Evolutionary conservation across 495 filamentous ascomycete genomes (phyloP).

Genomic region (Aspergillus coremiiformis): DNA sequence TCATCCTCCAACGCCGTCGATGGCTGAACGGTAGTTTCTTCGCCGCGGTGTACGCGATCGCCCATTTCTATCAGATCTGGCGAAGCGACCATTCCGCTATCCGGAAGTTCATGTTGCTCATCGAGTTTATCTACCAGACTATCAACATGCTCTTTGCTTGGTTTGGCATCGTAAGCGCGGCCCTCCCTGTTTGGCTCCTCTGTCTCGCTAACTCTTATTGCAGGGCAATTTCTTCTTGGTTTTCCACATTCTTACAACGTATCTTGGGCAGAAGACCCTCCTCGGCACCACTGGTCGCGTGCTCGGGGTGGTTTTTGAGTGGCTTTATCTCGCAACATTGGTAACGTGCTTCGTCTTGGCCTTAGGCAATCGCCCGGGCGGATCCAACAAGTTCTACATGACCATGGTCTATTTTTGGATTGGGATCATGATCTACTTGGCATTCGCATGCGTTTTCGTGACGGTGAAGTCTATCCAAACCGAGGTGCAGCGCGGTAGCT

Average conservation of each 20-base stretch:
- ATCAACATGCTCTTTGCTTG: slow-evolving; percentile 97
- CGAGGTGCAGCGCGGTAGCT: slow-evolving; percentile 49
- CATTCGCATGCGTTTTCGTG: slow-evolving; percentile 93
- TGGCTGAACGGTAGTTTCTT: slow-evolving; percentile 99
- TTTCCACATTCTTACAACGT: slow-evolving; percentile 91
- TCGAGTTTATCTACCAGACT: slow-evolving; percentile 92
- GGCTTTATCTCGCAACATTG: slow-evolving; percentile 87
- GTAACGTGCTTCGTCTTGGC: slow-evolving; percentile 94
- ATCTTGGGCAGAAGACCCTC: slow-evolving; percentile 59
- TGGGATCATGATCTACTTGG: slow-evolving; percentile 87
- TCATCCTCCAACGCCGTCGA: slow-evolving; percentile 91
- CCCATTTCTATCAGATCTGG: slow-evolving; percentile 91
- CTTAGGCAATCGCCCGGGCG: slow-evolving; percentile 92
- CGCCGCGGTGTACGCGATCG: slow-evolving; percentile 90
- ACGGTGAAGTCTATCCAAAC: slow-evolving; percentile 75
- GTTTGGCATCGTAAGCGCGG: slow-evolving; percentile 71
- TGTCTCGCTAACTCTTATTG: slow-evolving; percentile 6
- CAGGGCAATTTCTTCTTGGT: slow-evolving; percentile 98
- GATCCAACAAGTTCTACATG: slow-evolving; percentile 88
- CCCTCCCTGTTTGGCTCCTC: background rate
- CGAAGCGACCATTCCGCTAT: slow-evolving; percentile 82
- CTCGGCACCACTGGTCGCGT: slow-evolving; percentile 68
- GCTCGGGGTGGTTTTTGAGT: slow-evolving; percentile 86
- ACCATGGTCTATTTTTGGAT: slow-evolving; percentile 97
- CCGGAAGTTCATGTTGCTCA: slow-evolving; percentile 78